phyloP scores from a whole-genome alignment of 2,329 filamentous ascomycete species.

The Fusarium clavum region DNA sequence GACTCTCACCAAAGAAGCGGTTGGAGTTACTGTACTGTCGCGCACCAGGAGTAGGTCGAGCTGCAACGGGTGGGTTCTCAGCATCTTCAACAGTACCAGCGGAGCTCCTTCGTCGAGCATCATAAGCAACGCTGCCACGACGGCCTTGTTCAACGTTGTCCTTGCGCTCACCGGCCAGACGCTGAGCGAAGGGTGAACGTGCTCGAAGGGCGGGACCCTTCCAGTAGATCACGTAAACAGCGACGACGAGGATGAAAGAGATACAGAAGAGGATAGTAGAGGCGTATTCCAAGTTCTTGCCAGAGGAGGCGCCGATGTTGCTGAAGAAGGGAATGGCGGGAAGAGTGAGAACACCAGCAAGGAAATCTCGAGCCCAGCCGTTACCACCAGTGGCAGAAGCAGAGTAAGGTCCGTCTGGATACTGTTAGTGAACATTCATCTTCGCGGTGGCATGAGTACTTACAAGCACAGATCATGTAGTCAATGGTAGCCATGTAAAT shows the following conservation, averaged over 20 bases:
- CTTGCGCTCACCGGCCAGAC: slow-evolving; percentile 60
- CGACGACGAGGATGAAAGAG: slow-evolving; percentile 69
- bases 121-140: slow-evolving; percentile 45
- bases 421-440: neutral
- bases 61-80: slow-evolving; percentile 27
- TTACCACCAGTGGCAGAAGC: slow-evolving; percentile 82
- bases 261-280: slow-evolving; percentile 73
- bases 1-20: slow-evolving; percentile 57
- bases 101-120: slow-evolving; percentile 43
- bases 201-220: slow-evolving; percentile 70
- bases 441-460: neutral
- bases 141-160: slow-evolving; percentile 48
- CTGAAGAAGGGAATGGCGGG: slow-evolving; percentile 73
- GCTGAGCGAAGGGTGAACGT: slow-evolving; percentile 73
- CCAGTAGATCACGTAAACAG: slow-evolving; percentile 76
- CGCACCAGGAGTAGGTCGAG: slow-evolving; percentile 29
- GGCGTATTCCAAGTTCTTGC: slow-evolving; percentile 67
- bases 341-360: slow-evolving; percentile 77
- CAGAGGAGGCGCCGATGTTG: slow-evolving; percentile 62
- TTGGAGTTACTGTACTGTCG: slow-evolving; percentile 55
- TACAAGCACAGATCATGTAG: slow-evolving; percentile 67
- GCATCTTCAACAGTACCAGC: slow-evolving; percentile 16
- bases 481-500: slow-evolving; percentile 84
- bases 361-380: slow-evolving; percentile 77
- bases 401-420: slow-evolving; percentile 69